phyloP scores from a whole-genome alignment of 1,284 basidiomycete species.

The Mrakiaceae sp. region DNA sequence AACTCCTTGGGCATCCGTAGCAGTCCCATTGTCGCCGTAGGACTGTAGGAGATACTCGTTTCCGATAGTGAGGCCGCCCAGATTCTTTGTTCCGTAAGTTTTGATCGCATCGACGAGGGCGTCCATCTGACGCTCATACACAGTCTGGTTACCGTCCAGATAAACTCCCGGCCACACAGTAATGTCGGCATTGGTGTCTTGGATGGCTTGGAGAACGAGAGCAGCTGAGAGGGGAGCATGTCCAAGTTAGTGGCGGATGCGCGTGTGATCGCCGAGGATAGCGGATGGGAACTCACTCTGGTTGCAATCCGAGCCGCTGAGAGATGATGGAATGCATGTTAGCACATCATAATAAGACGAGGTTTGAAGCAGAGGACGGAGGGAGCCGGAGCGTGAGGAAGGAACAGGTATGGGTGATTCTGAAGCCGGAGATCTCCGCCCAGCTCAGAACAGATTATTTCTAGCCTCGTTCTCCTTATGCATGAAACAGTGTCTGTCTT shows the following conservation, averaged over 20 bases:
- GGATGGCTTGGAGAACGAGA: slow-evolving; percentile 60
- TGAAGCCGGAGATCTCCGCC: too few relatives aligned
- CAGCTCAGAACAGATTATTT: too few relatives aligned
- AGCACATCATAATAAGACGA: too few relatives aligned
- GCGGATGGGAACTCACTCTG: slow-evolving; percentile 22
- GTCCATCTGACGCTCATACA: slow-evolving; percentile 61
- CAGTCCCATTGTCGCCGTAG: slow-evolving; percentile 10
- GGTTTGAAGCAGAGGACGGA: too few relatives aligned
- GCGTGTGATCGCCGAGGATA: too few relatives aligned
- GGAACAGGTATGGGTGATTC: too few relatives aligned
- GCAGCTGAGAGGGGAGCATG: slow-evolving; percentile 22
- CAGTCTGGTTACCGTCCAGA: slow-evolving; percentile 30
- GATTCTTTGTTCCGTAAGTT: slow-evolving; percentile 64
- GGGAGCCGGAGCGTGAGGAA: too few relatives aligned
- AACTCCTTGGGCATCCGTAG: slow-evolving; percentile 10
- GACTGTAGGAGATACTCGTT: slow-evolving; percentile 24
- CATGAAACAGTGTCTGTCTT: too few relatives aligned
- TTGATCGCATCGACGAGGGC: slow-evolving; percentile 47
- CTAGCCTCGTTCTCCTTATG: too few relatives aligned
- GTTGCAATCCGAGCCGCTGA: slow-evolving; percentile 40
- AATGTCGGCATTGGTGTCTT: slow-evolving; percentile 80
- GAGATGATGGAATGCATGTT: too few relatives aligned
- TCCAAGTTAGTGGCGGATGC: too few relatives aligned
- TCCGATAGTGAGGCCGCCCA: slow-evolving; percentile 59
- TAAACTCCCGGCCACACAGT: slow-evolving; percentile 45